Evolutionary conservation across 345 rosid genomes (phyloP), one percentile per base, ranked within the genome.

Genomic region (Lepidium africanum): DNA sequence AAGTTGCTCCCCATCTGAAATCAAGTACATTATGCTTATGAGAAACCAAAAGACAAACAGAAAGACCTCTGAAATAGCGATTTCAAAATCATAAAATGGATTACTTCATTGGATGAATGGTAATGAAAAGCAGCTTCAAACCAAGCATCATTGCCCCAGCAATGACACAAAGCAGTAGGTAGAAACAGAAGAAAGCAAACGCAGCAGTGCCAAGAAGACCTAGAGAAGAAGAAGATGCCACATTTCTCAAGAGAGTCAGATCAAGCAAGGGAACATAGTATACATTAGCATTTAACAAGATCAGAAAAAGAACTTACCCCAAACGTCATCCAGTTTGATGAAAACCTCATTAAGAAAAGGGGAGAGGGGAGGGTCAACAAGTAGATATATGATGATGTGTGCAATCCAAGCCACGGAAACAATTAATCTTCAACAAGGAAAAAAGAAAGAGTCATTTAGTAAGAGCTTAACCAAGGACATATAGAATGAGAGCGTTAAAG

Each of bases 81-180:
- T 58, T 23, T 42, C 40, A 48, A 66, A 43, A 32, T n/a, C 47
- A 36, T 17, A 46, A 23, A 45, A 49, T 23, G 16, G 43, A 67
- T 77, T 92, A 93, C 98, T 88, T 93, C 97, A 93, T 90, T 40
- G 98, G 97, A 81, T 90, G 98, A 60, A 93, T 90, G 2, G 97
- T 88, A 23, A 90, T 72, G 82, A 90, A 90, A 67, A 90, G 84
- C 73, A 93, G 76, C 87, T 89, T 85, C 79, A 90, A 85, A n/a
- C 97, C 97, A 82, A 93, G 83, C 96, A 93, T 86, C 97, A 88
- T 90, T 64, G 97, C 96, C 61, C 98, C 98, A 54, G 98, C 97
- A 70, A 93, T 82, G 68, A 93, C 96, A 35, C 96, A 92, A 67
- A 93, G 93, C 54, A 93, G 82, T 32, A 90, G 94, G 80, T 90